Conservation (phyloP, 2,329 filamentous ascomycete genomes). For the Arachnomyces sp. region DNA sequence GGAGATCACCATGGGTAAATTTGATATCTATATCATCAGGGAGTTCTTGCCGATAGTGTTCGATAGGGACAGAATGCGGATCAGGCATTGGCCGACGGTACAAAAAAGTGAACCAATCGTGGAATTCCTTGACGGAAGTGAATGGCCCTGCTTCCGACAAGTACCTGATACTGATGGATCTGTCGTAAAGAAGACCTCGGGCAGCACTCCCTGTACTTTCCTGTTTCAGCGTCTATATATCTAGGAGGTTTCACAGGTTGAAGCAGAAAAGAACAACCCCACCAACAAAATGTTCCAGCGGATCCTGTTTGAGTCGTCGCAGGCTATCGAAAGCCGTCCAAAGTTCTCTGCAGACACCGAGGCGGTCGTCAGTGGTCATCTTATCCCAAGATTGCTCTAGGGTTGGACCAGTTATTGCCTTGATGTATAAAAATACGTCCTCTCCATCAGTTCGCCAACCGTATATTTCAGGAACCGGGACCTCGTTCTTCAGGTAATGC, state of each 20-base stretch:
- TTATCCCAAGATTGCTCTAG: constrained; percentile 21
- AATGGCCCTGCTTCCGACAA: constrained; percentile 23
- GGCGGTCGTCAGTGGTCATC: constrained; percentile 12
- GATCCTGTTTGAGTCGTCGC: constrained; percentile 20
- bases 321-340: constrained; percentile 14
- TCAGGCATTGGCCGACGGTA: constrained; percentile 16
- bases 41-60: constrained; percentile 22
- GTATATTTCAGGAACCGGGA: constrained; percentile 32
- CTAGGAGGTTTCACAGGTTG: no score
- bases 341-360: constrained; percentile 15
- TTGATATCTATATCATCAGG: constrained; percentile 24
- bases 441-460: constrained; percentile 23
- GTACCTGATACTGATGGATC: constrained; percentile 13
- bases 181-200: constrained; percentile 16
- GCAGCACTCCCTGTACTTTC: constrained; percentile 14
- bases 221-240: constrained; percentile 2
- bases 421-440: constrained; percentile 28
- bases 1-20: constrained; percentile 30
- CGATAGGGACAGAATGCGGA: constrained; percentile 19
- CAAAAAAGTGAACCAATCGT: constrained; percentile 26
- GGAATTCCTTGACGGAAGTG: constrained; percentile 21
- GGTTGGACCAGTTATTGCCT: constrained; percentile 20
- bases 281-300: constrained; percentile 21
- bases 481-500: constrained; percentile 13
- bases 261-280: constrained; percentile 6